Conservation (phyloP, 2,329 filamentous ascomycete species). For the Ascochyta rabiei region DNA sequence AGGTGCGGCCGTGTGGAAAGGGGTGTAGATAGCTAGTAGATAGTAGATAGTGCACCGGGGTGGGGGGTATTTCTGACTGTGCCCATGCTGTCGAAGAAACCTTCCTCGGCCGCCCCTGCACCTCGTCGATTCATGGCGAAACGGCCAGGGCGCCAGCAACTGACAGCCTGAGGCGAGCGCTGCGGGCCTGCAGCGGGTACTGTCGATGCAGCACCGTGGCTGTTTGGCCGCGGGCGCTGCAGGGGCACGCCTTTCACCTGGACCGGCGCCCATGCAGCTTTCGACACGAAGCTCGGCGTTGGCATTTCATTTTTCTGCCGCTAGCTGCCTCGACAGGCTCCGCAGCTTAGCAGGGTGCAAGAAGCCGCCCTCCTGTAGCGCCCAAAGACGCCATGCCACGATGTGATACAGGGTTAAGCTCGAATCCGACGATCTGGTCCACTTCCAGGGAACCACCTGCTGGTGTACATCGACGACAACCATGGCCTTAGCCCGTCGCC, state of each 20-base stretch:
- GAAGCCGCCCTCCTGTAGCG: conserved; percentile 21
- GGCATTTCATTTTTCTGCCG: conserved; percentile 38
- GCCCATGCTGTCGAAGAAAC: conserved; percentile 35
- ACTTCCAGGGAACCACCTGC: conserved; percentile 38
- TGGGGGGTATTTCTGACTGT: conserved; percentile 39
- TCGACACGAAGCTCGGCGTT: conserved; percentile 31
- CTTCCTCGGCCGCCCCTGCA: conserved; percentile 25
- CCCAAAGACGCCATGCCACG: conserved; percentile 44
- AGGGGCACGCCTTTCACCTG: conserved; percentile 24
- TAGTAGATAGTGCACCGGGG: conserved; percentile 13
- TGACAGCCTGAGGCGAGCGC: conserved; percentile 27
- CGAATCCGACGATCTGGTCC: conserved; percentile 50
- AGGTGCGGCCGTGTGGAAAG: conserved; percentile 3
- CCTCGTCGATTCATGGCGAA: conserved; percentile 36
- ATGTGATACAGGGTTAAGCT: conserved; percentile 49
- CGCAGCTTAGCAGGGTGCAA: conserved; percentile 5
- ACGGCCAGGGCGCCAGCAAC: conserved; percentile 35
- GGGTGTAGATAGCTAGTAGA: too few relatives aligned
- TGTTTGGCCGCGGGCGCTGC: conserved; percentile 24
- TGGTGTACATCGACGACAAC: conserved; percentile 33
- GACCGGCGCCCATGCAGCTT: conserved; percentile 27
- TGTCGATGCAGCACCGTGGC: conserved; percentile 17
- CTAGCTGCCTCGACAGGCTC: conserved; percentile 18
- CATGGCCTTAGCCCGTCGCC: conserved; percentile 44
- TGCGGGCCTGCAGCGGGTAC: conserved; percentile 29